phyloP scores from a whole-genome alignment of 257 asterid genomes.

The Scutellaria baicalensis region DNA sequence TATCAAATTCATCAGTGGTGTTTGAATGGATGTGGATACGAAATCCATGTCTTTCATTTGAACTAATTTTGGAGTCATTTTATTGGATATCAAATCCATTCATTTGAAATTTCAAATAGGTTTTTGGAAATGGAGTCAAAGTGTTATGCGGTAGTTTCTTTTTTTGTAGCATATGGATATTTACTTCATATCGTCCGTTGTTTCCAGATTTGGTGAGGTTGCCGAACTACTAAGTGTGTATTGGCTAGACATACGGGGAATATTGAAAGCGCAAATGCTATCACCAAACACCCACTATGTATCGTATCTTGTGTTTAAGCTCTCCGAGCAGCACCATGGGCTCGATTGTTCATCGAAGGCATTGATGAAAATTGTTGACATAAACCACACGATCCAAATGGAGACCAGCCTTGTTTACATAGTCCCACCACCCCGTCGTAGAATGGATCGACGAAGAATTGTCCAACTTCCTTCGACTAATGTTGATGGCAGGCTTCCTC shows the following conservation, averaged over 20 bases:
- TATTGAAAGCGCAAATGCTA: conserved; percentile 7
- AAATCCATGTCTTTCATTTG: no score
- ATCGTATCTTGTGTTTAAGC: conserved; percentile 23
- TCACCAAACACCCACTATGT: conserved; percentile 19
- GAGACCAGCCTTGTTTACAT: not conserved
- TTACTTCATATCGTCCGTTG: not conserved
- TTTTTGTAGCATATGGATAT: not conserved
- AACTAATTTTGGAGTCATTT: no score
- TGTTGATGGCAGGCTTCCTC: not conserved
- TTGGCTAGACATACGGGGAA: conserved; percentile 43
- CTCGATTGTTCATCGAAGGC: conserved; percentile 16
- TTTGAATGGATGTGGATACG: no score
- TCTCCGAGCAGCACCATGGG: not conserved
- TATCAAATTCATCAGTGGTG: no score
- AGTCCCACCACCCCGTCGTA: not conserved
- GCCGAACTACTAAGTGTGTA: conserved; percentile 28
- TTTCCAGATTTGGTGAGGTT: conserved; percentile 48
- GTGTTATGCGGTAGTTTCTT: not conserved
- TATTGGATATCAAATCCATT: no score
- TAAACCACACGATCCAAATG: not conserved
- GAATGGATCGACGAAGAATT: not conserved
- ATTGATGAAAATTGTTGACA: conserved; percentile 5
- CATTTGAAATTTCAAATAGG: no score
- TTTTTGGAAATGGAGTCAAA: no score
- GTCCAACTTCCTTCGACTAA: not conserved